phyloP scores from a whole-genome alignment of 176 grass and related monocot genomes.

The Oryza coarctata region DNA sequence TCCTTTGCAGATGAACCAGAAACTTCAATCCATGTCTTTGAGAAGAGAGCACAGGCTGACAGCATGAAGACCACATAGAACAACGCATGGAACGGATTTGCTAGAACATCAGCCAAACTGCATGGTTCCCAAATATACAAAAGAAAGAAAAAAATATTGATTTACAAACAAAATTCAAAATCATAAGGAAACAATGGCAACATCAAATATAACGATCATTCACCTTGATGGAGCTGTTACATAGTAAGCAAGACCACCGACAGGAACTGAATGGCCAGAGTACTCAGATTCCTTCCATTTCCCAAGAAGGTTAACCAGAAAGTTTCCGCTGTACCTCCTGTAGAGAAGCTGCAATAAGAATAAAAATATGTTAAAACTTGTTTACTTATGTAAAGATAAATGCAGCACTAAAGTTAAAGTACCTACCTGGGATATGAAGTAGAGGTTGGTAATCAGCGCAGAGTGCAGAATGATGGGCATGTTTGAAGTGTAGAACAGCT shows the following conservation, averaged over 20 bases:
- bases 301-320: conserved; percentile 87
- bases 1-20: conserved; percentile 64
- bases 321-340: conserved; percentile 95
- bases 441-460: conserved; percentile 85
- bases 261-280: conserved; percentile 73
- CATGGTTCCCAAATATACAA: conserved; percentile 9
- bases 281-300: conserved; percentile 94
- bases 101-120: conserved; percentile 57
- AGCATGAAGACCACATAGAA: conserved; percentile 63
- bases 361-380: conserved; percentile 13
- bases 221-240: conserved; percentile 95
- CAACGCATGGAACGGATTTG: conserved; percentile 58
- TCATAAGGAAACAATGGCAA: not conserved
- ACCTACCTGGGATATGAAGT: conserved; percentile 90
- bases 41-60: conserved; percentile 58
- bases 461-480: conserved; percentile 97
- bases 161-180: not conserved
- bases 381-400: not conserved
- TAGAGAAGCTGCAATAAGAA: conserved; percentile 61
- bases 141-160: not conserved
- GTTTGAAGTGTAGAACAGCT: conserved; percentile 93
- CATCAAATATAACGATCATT: not conserved
- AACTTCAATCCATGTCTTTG: conserved; percentile 67
- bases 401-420: not conserved
- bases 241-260: conserved; percentile 94